Conservation (phyloP, 2,329 filamentous ascomycete species). For the Aureobasidium zeae region DNA sequence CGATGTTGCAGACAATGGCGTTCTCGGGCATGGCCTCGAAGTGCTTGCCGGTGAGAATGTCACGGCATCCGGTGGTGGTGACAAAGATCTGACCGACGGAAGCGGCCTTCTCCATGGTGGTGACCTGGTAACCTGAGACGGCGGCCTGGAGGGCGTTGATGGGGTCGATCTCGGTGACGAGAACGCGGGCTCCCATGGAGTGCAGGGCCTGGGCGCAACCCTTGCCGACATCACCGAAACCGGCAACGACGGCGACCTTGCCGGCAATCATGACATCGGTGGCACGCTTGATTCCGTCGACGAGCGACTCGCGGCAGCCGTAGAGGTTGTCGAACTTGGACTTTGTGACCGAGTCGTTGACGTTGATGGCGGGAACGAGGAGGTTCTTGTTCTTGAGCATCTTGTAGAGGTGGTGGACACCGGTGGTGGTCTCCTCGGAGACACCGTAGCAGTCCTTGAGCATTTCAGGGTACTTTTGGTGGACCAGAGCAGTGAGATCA, state of each 20-base stretch:
- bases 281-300: constrained; percentile 99
- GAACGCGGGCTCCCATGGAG: constrained; percentile 92
- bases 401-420: constrained; percentile 98
- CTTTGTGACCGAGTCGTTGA: constrained; percentile 99
- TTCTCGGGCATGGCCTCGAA: constrained; percentile 95
- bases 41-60: constrained; percentile 86
- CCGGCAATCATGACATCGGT: constrained; percentile 99
- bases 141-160: constrained; percentile 99
- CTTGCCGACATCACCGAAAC: constrained; percentile 99
- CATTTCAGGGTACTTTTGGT: constrained; percentile 97
- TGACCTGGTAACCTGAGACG: constrained; percentile 93
- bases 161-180: constrained; percentile 95
- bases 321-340: constrained; percentile 99
- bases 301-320: constrained; percentile 96
- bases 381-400: constrained; percentile 77
- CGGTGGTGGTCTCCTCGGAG: constrained; percentile 98
- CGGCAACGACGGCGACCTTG: constrained; percentile 95
- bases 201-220: constrained; percentile 92
- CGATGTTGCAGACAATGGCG: constrained; percentile 99
- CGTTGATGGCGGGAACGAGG: constrained; percentile 92
- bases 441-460: constrained; percentile 97
- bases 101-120: constrained; percentile 95
- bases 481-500: constrained; percentile 90
- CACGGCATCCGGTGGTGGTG: constrained; percentile 97
- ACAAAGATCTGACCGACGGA: constrained; percentile 91